A percentile compares a stretch with the other conserved stretches of the same genome.
Evolutionary conservation across 1,284 basidiomycete genomes (phyloP).

Genomic region (Anthracocystis setariae): DNA sequence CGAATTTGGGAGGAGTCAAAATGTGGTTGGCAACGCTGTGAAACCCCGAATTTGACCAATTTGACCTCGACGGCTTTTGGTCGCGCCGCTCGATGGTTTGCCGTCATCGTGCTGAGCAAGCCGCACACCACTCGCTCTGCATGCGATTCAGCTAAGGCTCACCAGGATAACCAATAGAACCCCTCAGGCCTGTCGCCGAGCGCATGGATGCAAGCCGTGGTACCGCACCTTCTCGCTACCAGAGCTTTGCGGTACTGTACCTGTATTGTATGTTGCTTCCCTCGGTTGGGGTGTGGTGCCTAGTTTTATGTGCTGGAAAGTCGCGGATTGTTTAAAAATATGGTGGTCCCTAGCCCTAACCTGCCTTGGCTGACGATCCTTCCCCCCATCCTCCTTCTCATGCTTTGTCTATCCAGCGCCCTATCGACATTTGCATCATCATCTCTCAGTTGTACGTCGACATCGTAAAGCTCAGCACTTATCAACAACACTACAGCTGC

Average conservation of each 20-base stretch:
- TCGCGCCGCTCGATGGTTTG: conserved; percentile 4
- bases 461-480: conserved; percentile 2
- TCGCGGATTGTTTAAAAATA: no score
- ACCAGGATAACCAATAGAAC: no score
- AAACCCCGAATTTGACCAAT: conserved; percentile 1
- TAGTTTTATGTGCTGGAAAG: no score
- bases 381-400: no score
- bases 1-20: no score
- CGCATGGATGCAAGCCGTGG: conserved; percentile 8
- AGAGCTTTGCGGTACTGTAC: no score
- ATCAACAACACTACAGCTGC: conserved; percentile 1
- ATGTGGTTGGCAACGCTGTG: no score
- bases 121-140: background rate
- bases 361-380: background rate
- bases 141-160: no score
- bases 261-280: no score
- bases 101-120: conserved; percentile 8
- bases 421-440: background rate
- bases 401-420: background rate
- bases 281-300: no score
- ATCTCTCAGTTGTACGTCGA: background rate
- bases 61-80: conserved; percentile 3
- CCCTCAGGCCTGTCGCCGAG: conserved; percentile 18
- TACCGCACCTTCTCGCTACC: no score
- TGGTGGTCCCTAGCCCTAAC: no score